Base-by-base conservation (phyloP, 768 basidiomycete species). In the Collybia nuda region DNA sequence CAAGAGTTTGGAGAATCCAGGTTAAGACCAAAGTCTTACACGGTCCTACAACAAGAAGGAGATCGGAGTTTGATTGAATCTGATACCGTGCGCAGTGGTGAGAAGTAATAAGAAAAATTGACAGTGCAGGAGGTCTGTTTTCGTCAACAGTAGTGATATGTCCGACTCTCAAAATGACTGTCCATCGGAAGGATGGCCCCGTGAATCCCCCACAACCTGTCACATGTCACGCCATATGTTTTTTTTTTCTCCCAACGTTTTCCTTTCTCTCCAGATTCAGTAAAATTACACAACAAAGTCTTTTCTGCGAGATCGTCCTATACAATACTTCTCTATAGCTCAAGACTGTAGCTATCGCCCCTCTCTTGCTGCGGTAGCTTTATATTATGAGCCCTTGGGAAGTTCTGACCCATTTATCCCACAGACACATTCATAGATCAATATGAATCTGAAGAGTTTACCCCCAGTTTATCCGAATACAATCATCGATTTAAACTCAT, bases 61-160 rank as follows among this genome's bases (percentile, higher is more conserved):
- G 52, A 32, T 59, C 53, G 55, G 44, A 50, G 47, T 49, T 50
- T 47, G 58, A 59, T 54, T 35, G 14, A 40, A 43, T 29, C 41
- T 56, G 57, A 56, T 52, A 37, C 29, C 44, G 38, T 44, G 41
- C 44, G 47, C 26, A 38, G 18, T 26, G 51, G 51, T 57, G 56
- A 52, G 54, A 57, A 62, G 51, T 44, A 35, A 21, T 24, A 18
- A 26, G 28, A 22, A 35, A 26, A 35, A 37, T 32, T 32, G 32
- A 32, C 32, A 32, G 32, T 26, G 19, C 40, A 22, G 24, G 24
- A 41, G 21, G 40, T 17, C 21, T 22, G 21, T 22, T 41, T 22
- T 17, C 40, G 21, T 19, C 32, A 32, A 32, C 7, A 32, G 32
- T 32, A 32, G 14, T 32, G 32, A 32, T 32, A 32, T 32, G 32